Percentiles rank a stretch among this genome's conserved stretches.
These are phyloP conservation scores for Meyerozyma carpophila DNA, from an alignment of 1,139 yeast genomes.

Conservation along the genomic window DNA sequence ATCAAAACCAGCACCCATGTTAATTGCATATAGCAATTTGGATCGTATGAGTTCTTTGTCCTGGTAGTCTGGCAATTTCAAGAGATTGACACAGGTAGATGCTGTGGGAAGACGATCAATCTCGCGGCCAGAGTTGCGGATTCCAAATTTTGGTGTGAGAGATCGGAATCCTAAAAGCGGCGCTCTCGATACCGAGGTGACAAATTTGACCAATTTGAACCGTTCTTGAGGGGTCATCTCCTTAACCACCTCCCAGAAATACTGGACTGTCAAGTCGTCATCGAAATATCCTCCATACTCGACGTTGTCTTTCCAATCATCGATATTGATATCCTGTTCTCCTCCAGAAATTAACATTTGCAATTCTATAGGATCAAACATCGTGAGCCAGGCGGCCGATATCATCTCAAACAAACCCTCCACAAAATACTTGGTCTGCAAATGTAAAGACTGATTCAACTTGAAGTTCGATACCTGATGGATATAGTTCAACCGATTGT, in stretches of 20 bases:
- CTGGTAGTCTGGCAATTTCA: constrained; percentile 79
- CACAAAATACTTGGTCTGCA: constrained; percentile 61
- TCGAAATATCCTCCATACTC: constrained; percentile 63
- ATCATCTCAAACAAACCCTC: constrained; percentile 69
- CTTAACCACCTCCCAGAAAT: constrained; percentile 72
- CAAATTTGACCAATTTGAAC: constrained; percentile 69
- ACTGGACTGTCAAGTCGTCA: constrained; percentile 49
- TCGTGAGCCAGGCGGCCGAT: constrained; percentile 67
- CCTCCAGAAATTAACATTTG: constrained; percentile 88
- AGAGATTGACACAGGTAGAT: constrained; percentile 84
- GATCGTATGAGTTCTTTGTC: constrained; percentile 51
- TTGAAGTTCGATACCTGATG: constrained; percentile 77
- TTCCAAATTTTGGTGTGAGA: constrained; percentile 75
- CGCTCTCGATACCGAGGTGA: constrained; percentile 86
- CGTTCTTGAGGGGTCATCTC: constrained; percentile 63
- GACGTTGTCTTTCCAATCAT: constrained; percentile 60
- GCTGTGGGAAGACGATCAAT: constrained; percentile 72
- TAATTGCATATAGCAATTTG: constrained; percentile 72
- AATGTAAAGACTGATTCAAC: constrained; percentile 55
- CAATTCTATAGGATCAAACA: constrained; percentile 80
- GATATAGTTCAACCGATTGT: constrained; percentile 67
- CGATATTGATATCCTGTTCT: constrained; percentile 55
- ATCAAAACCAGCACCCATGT: constrained; percentile 82
- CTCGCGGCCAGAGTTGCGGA: constrained; percentile 62
- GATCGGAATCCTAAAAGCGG: constrained; percentile 83